Evolutionary conservation across 495 filamentous ascomycete genomes (phyloP), one percentile per base, ranked within the genome.

Genomic region (Bryoglossum gracile): DNA sequence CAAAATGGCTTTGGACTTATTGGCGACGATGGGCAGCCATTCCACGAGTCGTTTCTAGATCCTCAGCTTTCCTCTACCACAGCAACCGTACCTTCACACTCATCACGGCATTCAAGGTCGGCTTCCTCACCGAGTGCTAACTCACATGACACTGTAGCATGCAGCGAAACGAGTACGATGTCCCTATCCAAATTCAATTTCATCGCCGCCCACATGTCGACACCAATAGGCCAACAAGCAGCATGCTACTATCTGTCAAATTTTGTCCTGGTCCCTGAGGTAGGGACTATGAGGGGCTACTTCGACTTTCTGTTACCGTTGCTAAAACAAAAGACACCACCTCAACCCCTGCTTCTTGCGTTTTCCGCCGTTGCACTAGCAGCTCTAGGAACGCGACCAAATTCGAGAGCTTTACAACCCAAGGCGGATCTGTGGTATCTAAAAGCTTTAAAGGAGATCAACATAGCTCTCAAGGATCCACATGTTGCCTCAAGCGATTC

Each of bases 311-410:
- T 84, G 3, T 62, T 83, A 0, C 71, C 72, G 11, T 63, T 77
- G 11, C 68, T 80, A 35, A 67, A 71, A 10, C 50, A 69, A 13
- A 59, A 72, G 11, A 51, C 46, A 5, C 47, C 64, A 5, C 68
- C 65, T 5, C 74, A 65, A 8, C 68, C 74, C 35, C 55, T 85
- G 4, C 65, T 70, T 14, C 64, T 75, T 17, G 75, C 77, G 26
- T 81, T 82, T 35, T 70, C 80, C 39, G 80, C 82, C 1, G 77
- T 81, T 48, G 70, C 80, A n/a, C 66, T 81, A 44, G 77, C 76
- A 17, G 74, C 73, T 62, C 62, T 63, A 55, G 69, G 51, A 48
- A 80, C 66, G 48, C 58, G 56, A n/a, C 62, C 47, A 52, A 74
- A 50, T 49, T 69, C 49, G 32, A 68, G 55, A 62, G 52, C 28